Conservation (phyloP, 352 stramenopile species). For the Globisporangium echinulatum region DNA sequence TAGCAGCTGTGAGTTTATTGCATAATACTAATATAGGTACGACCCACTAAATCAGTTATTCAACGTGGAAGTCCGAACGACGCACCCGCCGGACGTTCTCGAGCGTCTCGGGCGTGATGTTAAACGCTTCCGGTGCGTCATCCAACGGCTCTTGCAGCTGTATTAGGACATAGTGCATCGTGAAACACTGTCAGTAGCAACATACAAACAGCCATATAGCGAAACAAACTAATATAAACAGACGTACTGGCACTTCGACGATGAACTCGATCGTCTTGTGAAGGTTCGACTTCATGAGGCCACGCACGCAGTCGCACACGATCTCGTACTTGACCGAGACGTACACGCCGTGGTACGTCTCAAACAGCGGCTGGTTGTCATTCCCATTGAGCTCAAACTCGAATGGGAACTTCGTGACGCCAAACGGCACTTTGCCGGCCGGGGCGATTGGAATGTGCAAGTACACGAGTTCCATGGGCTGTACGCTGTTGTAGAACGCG, state of each 20-base stretch:
- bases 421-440: slow-evolving; percentile 65
- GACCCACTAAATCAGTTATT: neutral
- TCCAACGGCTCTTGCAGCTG: slow-evolving; percentile 51
- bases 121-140: slow-evolving; percentile 68
- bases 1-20: neutral
- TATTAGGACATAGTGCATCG: no score
- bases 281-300: slow-evolving; percentile 84
- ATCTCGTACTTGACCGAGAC: slow-evolving; percentile 90
- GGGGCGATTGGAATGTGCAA: slow-evolving; percentile 72
- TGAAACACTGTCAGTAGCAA: no score
- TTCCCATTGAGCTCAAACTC: slow-evolving; percentile 79
- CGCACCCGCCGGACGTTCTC: slow-evolving; percentile 70
- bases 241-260: slow-evolving; percentile 78
- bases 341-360: slow-evolving; percentile 92
- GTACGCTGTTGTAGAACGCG: slow-evolving; percentile 73
- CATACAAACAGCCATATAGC: slow-evolving; percentile 3
- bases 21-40: slow-evolving; percentile 4
- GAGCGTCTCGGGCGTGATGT: slow-evolving; percentile 76
- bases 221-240: neutral
- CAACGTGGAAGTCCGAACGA: neutral
- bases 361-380: slow-evolving; percentile 63
- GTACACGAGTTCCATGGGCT: slow-evolving; percentile 75
- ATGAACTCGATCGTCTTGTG: slow-evolving; percentile 88
- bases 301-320: slow-evolving; percentile 71
- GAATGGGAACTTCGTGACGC: slow-evolving; percentile 87